Percentiles rank a stretch among this genome's conserved stretches.
These are phyloP conservation scores for Xerocomus brunneocitrinus DNA, from an alignment of 768 basidiomycete genomes.

Conservation along the genomic window DNA sequence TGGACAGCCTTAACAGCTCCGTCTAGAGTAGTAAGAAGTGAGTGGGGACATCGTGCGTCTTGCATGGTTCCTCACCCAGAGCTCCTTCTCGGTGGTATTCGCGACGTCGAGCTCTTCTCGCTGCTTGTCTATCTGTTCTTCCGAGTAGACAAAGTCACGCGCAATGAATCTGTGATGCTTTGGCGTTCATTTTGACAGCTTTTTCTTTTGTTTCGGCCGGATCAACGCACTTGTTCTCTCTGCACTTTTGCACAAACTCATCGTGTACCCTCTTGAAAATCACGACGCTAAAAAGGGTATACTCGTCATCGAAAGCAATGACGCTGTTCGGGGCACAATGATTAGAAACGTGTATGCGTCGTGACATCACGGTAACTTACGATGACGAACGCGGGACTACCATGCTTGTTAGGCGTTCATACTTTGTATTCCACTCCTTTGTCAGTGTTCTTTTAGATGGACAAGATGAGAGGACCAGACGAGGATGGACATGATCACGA, in stretches of 20 bases:
- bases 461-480: conserved; percentile 6
- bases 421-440: conserved; percentile 87
- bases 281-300: conserved; percentile 76
- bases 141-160: conserved; percentile 90
- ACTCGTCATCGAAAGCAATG: conserved; percentile 86
- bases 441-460: conserved; percentile 51
- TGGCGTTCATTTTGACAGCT: conserved; percentile 4
- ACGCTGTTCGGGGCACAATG: conserved; percentile 39
- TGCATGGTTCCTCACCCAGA: conserved; percentile 68
- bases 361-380: conserved; percentile 42
- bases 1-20: conserved; percentile 81
- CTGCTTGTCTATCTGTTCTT: conserved; percentile 75
- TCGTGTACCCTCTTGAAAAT: conserved; percentile 90
- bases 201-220: neutral
- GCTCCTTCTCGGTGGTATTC: conserved; percentile 86
- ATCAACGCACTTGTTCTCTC: conserved; percentile 81
- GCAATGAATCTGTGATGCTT: conserved; percentile 68
- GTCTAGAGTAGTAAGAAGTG: conserved; percentile 47
- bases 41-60: neutral
- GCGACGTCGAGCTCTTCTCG: conserved; percentile 76
- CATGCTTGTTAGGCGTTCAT: conserved; percentile 84
- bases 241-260: conserved; percentile 87
- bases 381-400: conserved; percentile 89
- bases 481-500: conserved; percentile 4
- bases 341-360: conserved; percentile 20